These are phyloP conservation scores for Cutaneotrichosporon curvatum DNA, from an alignment of 1,284 basidiomycete species.

Conservation along the genomic window DNA sequence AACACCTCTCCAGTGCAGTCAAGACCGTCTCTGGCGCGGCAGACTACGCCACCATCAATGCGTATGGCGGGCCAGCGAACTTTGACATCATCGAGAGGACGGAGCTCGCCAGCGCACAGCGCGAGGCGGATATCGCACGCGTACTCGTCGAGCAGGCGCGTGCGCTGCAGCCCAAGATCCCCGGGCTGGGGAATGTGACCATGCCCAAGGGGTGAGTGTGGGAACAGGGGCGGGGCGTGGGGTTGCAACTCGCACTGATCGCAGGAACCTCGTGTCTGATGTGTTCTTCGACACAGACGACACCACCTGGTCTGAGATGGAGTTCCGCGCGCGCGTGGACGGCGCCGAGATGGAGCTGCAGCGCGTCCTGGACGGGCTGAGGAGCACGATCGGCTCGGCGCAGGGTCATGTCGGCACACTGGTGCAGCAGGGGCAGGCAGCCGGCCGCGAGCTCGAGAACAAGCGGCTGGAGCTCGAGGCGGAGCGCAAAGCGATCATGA, in stretches of 20 bases:
- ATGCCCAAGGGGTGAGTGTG: constrained; percentile 15
- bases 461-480: too few species aligned
- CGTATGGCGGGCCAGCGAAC: constrained; percentile 2
- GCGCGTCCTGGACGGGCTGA: too few species aligned
- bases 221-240: too few species aligned
- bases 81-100: constrained; percentile 11
- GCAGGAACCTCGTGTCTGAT: constrained; percentile 16
- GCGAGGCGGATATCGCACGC: constrained; percentile 14
- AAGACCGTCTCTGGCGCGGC: not conserved
- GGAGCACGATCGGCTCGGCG: too few species aligned
- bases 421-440: too few species aligned
- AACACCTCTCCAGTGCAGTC: constrained; percentile 1
- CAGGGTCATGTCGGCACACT: too few species aligned
- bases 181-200: constrained; percentile 3
- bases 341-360: not conserved
- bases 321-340: constrained; percentile 19
- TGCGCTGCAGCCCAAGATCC: constrained; percentile 12
- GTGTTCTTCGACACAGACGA: constrained; percentile 25
- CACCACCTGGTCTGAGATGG: constrained; percentile 17
- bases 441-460: too few species aligned
- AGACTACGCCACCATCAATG: not conserved
- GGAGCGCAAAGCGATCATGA: too few species aligned
- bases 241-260: too few species aligned
- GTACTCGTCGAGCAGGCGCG: constrained; percentile 16
- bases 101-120: constrained; percentile 18